Conservation (phyloP, 148 eudicot species). For the Fallopia convolvulus region DNA sequence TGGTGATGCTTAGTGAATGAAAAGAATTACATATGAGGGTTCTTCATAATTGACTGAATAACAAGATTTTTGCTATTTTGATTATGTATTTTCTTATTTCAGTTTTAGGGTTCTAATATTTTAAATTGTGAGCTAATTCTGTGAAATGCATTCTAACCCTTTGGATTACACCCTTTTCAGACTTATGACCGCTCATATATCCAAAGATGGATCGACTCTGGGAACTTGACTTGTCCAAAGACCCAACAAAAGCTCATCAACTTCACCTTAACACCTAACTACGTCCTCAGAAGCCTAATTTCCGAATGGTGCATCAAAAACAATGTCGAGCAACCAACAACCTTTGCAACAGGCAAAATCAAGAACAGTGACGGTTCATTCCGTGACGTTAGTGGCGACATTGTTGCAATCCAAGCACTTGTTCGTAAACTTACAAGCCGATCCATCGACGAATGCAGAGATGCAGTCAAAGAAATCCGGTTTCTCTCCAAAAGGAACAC, state of each 20-base stretch:
- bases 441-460: conserved; percentile 42
- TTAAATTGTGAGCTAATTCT: conserved; percentile 9
- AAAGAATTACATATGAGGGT: no score
- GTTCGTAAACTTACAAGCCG: conserved; percentile 41
- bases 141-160: neutral
- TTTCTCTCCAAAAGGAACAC: conserved; percentile 61
- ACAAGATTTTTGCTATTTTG: no score
- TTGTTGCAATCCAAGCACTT: conserved; percentile 27
- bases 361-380: conserved; percentile 15
- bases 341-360: conserved; percentile 7
- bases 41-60: no score
- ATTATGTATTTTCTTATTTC: neutral
- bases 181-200: conserved; percentile 90
- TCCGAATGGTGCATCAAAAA: conserved; percentile 72
- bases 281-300: conserved; percentile 66
- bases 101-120: neutral
- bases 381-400: conserved; percentile 16
- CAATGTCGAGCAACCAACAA: conserved; percentile 35
- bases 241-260: conserved; percentile 74
- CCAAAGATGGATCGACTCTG: conserved; percentile 94
- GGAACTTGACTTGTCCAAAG: conserved; percentile 83
- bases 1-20: no score
- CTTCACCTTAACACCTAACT: conserved; percentile 70
- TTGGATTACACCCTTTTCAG: conserved; percentile 28
- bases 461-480: conserved; percentile 59